phyloP scores from a whole-genome alignment of 345 rosid species.

The Gossypium australe region DNA sequence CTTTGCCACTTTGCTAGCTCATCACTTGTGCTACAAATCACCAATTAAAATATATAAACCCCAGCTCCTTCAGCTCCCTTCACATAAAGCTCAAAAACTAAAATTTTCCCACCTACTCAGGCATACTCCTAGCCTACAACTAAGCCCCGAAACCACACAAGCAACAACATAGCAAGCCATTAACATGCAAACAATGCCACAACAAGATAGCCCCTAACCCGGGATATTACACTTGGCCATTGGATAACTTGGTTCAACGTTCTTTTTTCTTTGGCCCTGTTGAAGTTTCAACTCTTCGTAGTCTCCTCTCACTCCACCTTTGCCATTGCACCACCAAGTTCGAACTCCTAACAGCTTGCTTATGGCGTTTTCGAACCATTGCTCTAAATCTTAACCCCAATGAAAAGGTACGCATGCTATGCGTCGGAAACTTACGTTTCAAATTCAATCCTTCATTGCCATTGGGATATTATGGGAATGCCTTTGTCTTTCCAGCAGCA shows the following conservation, averaged over 20 bases:
- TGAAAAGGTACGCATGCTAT: conserved; percentile 41
- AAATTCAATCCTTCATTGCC: conserved; percentile 38
- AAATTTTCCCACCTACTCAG: too few relatives aligned
- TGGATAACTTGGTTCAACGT: conserved; percentile 27
- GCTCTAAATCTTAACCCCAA: conserved; percentile 40
- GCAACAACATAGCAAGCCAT: too few relatives aligned
- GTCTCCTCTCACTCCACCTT: conserved; percentile 29
- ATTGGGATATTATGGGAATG: conserved; percentile 49
- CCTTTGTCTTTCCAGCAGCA: conserved; percentile 31
- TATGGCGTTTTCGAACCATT: conserved; percentile 53
- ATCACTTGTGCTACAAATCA: too few relatives aligned
- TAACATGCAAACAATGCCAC: too few relatives aligned
- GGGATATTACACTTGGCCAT: too few relatives aligned
- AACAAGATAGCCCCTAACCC: too few relatives aligned
- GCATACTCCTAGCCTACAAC: too few relatives aligned
- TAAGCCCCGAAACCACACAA: too few relatives aligned
- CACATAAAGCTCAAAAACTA: too few relatives aligned
- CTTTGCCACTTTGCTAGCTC: too few relatives aligned
- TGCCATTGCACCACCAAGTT: conserved; percentile 23
- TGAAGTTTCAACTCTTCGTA: conserved; percentile 32
- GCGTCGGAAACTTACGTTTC: conserved; percentile 32
- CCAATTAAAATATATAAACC: too few relatives aligned
- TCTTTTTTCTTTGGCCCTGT: conserved; percentile 45
- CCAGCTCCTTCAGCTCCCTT: too few relatives aligned
- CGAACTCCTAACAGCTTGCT: conserved; percentile 41